Evolutionary conservation across 2,329 filamentous ascomycete species (phyloP).

Genomic region (Neonectria coccinea): DNA sequence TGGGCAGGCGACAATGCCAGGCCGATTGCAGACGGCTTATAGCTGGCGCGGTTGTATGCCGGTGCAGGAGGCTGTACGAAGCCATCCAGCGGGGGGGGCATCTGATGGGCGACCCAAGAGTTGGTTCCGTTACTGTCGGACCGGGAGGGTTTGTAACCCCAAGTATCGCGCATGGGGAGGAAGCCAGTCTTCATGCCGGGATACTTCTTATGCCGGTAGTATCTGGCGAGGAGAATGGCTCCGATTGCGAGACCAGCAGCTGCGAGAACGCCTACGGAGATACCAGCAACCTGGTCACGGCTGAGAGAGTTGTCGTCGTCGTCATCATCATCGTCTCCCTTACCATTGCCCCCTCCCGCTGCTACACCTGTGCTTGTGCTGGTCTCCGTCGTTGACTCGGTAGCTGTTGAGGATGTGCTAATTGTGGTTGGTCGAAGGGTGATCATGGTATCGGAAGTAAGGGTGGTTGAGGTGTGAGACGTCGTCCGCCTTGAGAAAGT

Average conservation of each 20-base stretch:
- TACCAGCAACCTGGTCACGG: conserved; percentile 66
- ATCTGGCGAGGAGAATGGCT: conserved; percentile 59
- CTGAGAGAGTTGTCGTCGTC: conserved; percentile 41
- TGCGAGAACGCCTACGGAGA: conserved; percentile 66
- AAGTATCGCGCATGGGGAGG: conserved; percentile 53
- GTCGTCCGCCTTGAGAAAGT: conserved; percentile 1
- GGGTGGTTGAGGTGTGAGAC: conserved; percentile 4
- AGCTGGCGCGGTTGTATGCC: conserved; percentile 47
- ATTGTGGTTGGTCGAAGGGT: conserved; percentile 22
- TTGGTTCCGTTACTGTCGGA: conserved; percentile 37
- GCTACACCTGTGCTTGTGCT: conserved; percentile 32
- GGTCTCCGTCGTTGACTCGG: conserved; percentile 29
- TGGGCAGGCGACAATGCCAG: conserved; percentile 56
- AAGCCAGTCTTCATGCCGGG: conserved; percentile 54
- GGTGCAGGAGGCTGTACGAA: conserved; percentile 37
- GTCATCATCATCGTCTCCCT: conserved; percentile 25
- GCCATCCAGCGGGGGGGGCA: conserved; percentile 38
- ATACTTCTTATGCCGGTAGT: conserved; percentile 55
- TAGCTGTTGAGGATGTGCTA: conserved; percentile 22
- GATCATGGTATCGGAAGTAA: conserved; percentile 5
- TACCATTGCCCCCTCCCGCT: conserved; percentile 28
- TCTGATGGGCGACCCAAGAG: conserved; percentile 46
- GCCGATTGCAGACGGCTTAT: conserved; percentile 56
- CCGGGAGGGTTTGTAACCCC: conserved; percentile 49
- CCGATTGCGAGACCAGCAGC: conserved; percentile 61